These are phyloP conservation scores for Picea glauca DNA, from an alignment of 75 land plant species.

Conservation along the genomic window DNA sequence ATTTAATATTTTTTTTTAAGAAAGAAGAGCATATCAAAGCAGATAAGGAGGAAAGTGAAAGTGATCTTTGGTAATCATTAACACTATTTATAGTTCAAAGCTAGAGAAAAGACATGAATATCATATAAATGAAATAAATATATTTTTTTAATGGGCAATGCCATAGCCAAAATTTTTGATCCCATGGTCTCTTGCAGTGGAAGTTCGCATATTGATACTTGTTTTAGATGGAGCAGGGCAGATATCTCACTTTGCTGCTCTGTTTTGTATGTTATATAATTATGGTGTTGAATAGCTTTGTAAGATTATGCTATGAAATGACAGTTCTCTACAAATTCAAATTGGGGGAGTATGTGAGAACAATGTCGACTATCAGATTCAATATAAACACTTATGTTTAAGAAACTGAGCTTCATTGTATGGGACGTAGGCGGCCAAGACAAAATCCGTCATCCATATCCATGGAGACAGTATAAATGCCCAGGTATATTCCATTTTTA, in stretches of 20 bases:
- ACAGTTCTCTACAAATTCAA: slow-evolving; percentile 34
- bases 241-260: neutral
- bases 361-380: slow-evolving; percentile 32
- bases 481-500: neutral
- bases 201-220: slow-evolving; percentile 24
- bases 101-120: too few species aligned
- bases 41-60: too few species aligned
- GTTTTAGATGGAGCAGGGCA: slow-evolving; percentile 31
- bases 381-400: slow-evolving; percentile 30
- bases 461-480: slow-evolving; percentile 21
- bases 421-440: slow-evolving; percentile 49
- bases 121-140: too few species aligned
- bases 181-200: slow-evolving; percentile 8
- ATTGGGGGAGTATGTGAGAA: slow-evolving; percentile 27
- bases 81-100: too few species aligned
- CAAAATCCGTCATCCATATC: slow-evolving; percentile 11
- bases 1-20: too few species aligned
- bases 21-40: too few species aligned
- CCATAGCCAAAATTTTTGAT: slow-evolving; percentile 8
- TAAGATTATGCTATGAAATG: neutral
- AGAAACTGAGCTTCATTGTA: slow-evolving; percentile 36
- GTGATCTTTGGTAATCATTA: too few species aligned
- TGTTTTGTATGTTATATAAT: neutral
- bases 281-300: neutral
- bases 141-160: slow-evolving; percentile 8